Evolutionary conservation across 495 filamentous ascomycete species (phyloP).

Genomic region (Penicilliopsis zonata): DNA sequence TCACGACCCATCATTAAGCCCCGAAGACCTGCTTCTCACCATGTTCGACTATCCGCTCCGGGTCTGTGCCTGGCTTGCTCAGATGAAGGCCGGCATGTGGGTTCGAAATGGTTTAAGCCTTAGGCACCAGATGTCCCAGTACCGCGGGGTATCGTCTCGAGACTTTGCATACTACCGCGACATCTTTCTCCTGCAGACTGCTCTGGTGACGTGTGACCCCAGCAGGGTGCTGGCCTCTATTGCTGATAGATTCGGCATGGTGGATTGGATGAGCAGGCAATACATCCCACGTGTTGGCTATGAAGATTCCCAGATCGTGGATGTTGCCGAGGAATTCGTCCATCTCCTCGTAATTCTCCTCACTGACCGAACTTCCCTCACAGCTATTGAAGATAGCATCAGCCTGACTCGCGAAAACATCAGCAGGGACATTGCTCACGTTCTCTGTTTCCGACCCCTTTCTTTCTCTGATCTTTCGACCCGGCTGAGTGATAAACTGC

Average conservation of each 20-base stretch:
- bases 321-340: slow-evolving; percentile 91
- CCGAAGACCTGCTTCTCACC: slow-evolving; percentile 73
- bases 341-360: slow-evolving; percentile 84
- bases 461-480: slow-evolving; percentile 80
- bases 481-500: slow-evolving; percentile 46
- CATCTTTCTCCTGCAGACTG: slow-evolving; percentile 87
- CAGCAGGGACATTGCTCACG: slow-evolving; percentile 81
- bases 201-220: slow-evolving; percentile 76
- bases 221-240: slow-evolving; percentile 78
- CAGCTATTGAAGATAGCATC: slow-evolving; percentile 54
- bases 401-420: slow-evolving; percentile 57
- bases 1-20: slow-evolving; percentile 15
- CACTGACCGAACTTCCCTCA: slow-evolving; percentile 75
- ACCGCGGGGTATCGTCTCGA: slow-evolving; percentile 72
- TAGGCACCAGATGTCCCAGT: slow-evolving; percentile 86
- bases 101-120: slow-evolving; percentile 94
- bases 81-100: slow-evolving; percentile 98
- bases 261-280: slow-evolving; percentile 75
- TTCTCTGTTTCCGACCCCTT: slow-evolving; percentile 89
- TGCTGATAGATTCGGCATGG: slow-evolving; percentile 81
- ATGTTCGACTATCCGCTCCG: slow-evolving; percentile 88
- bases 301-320: slow-evolving; percentile 76
- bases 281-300: slow-evolving; percentile 58
- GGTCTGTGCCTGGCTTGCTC: slow-evolving; percentile 90
- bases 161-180: slow-evolving; percentile 91